Percentiles rank a stretch among this genome's conserved stretches.
These are phyloP conservation scores for Sanghuangporus baumii DNA, from an alignment of 1,284 basidiomycete genomes.

Conservation along the genomic window DNA sequence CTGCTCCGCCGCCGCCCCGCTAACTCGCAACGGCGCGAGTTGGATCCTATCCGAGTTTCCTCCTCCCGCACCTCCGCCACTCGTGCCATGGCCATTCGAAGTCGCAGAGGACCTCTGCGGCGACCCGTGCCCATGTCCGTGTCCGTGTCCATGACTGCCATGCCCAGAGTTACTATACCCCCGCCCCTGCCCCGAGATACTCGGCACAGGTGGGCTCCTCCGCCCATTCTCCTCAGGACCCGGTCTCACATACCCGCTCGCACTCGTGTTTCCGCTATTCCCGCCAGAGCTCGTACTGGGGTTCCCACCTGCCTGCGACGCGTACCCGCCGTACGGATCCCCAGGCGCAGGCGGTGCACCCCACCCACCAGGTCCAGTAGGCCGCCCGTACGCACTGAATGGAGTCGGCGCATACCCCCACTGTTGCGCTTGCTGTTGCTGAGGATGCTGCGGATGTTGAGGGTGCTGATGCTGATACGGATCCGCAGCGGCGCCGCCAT, in stretches of 20 bases:
- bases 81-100: not conserved
- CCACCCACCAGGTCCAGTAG: not conserved
- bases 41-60: slow-evolving; percentile 40
- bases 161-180: not conserved
- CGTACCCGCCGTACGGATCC: not conserved
- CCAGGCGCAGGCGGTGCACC: not conserved
- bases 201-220: slow-evolving; percentile 15
- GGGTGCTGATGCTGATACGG: slow-evolving; percentile 13
- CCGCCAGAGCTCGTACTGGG: too few relatives aligned
- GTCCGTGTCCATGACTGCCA: not conserved
- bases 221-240: slow-evolving; percentile 5
- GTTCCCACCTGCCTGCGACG: not conserved
- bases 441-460: slow-evolving; percentile 13
- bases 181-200: slow-evolving; percentile 12
- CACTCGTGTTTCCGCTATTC: not conserved
- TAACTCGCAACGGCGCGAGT: slow-evolving; percentile 44
- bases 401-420: slow-evolving; percentile 13
- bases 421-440: slow-evolving; percentile 2
- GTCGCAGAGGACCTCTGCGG: not conserved
- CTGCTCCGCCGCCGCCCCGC: slow-evolving; percentile 21
- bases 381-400: slow-evolving; percentile 7
- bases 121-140: not conserved
- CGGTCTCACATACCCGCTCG: slow-evolving; percentile 13
- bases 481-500: slow-evolving; percentile 3
- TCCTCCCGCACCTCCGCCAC: not conserved